A percentile compares a stretch with the other conserved stretches of the same genome.
Evolutionary conservation across 805 yeast species (phyloP).

Genomic region (Barnettozyma vustinii): DNA sequence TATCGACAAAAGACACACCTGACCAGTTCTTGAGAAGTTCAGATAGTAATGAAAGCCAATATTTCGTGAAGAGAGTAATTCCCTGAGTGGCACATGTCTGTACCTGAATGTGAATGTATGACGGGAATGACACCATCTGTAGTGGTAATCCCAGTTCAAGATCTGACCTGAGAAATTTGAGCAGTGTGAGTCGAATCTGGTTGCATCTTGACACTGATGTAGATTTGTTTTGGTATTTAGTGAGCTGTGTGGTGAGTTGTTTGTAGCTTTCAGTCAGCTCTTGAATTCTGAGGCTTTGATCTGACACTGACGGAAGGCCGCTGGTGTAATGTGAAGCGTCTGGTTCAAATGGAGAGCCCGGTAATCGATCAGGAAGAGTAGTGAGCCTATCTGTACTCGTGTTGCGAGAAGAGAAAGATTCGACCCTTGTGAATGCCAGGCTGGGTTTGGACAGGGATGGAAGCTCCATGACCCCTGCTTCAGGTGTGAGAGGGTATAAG

Average conservation of each 20-base stretch:
- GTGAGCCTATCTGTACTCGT: slow-evolving; percentile 6
- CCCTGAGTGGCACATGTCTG: slow-evolving; percentile 1
- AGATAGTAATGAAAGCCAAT: slow-evolving; percentile 10
- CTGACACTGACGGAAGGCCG: neutral
- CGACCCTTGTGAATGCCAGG: slow-evolving; percentile 3
- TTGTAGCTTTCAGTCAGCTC: neutral
- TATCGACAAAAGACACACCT: slow-evolving; percentile 11
- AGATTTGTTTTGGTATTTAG: slow-evolving; percentile 9
- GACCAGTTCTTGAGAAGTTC: slow-evolving; percentile 9
- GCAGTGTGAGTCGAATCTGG: slow-evolving; percentile 11
- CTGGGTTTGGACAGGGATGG: slow-evolving; percentile 6
- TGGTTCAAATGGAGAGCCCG: neutral
- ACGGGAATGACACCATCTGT: neutral
- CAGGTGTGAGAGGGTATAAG: neutral
- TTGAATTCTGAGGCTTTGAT: neutral
- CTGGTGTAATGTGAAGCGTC: neutral
- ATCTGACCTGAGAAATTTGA: slow-evolving; percentile 12
- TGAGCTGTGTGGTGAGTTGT: slow-evolving; percentile 1
- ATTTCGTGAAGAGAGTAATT: slow-evolving; percentile 1
- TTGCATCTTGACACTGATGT: slow-evolving; percentile 8
- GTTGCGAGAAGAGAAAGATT: slow-evolving; percentile 5
- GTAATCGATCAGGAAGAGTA: slow-evolving; percentile 1
- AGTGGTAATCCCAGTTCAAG: slow-evolving; percentile 4
- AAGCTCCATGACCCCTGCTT: neutral
- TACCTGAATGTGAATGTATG: neutral